Base-by-base conservation (phyloP, 148 eudicot genomes). In the Fagopyrum esculentum region DNA sequence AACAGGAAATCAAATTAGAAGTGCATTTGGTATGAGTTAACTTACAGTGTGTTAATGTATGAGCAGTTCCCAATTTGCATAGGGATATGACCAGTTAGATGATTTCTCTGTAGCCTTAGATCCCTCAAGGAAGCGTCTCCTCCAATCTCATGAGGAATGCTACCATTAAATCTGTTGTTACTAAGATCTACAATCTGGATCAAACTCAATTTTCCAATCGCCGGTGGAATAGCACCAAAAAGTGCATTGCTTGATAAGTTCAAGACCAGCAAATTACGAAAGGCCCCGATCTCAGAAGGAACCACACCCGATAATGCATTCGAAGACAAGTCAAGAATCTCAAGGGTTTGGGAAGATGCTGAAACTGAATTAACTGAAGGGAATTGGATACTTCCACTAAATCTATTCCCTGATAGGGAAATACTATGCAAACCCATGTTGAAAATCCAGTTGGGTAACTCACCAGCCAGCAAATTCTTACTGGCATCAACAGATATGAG, bases 41-140 rank as follows among this genome's bases (percentile, higher is more conserved):
- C 98, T 89, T 85, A 93, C 98, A 93, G 63, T 74, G 88, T 77
- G 75, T 84, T 91, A 73, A 93, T 78, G 61, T 80, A 84, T 55
- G 91, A 84, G 85, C 95, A 93, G 19, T 80, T 87, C 63, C 75
- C 86, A 19, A 93, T 93, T 72, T 91, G 84, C 75, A 56, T 13
- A 19, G 98, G 97, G 40, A 93, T 87, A 55, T 69, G 66, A 69
- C 93, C 97, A 43, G 76, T 83, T 26, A 91, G 73, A 47, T 77
- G 68, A 80, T 91, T 91, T 56, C 77, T 79, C 75, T 84, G 84
- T 30, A 91, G 81, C 79, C 87, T 82, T 30, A 91, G 80, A 77
- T 83, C 87, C 73, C 77, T 83, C 45, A 91, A 73, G 9, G 87
- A 83, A 75, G 72, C 75, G 22, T 83, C 90, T 72, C 84, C 80